These are phyloP conservation scores for Carnegiea gigantea DNA, from an alignment of 179 eudicot species.

Conservation along the genomic window DNA sequence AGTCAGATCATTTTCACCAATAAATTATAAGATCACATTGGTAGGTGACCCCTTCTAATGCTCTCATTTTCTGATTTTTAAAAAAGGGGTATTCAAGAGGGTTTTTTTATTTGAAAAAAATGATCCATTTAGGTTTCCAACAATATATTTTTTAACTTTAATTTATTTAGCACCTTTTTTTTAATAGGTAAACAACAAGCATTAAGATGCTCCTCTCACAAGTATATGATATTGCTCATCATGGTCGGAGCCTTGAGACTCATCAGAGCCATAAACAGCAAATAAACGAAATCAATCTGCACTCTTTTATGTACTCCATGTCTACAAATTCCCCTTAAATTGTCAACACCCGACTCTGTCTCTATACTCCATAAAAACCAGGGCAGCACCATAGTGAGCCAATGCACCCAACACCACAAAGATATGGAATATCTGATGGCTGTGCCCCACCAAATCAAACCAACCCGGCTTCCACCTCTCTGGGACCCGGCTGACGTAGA, in stretches of 20 bases:
- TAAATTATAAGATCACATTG: too few relatives aligned
- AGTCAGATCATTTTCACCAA: too few relatives aligned
- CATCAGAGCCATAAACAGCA: slow-evolving; percentile 15
- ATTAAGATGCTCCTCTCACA: too few relatives aligned
- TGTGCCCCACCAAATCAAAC: slow-evolving; percentile 89
- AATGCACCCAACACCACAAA: slow-evolving; percentile 85
- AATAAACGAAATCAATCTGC: slow-evolving; percentile 8
- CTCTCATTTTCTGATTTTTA: too few relatives aligned
- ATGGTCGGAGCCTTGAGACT: not conserved
- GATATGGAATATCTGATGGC: slow-evolving; percentile 91
- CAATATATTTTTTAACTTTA: too few relatives aligned
- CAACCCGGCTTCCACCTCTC: slow-evolving; percentile 88
- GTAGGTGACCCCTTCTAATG: too few relatives aligned
- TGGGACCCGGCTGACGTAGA: slow-evolving; percentile 72
- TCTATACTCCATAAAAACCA: slow-evolving; percentile 57
- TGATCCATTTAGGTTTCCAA: too few relatives aligned
- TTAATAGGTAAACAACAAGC: too few relatives aligned
- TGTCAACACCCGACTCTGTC: slow-evolving; percentile 49
- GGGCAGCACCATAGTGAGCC: slow-evolving; percentile 88
- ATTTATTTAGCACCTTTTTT: too few relatives aligned
- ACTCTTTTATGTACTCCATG: slow-evolving; percentile 2
- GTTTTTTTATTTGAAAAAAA: too few relatives aligned
- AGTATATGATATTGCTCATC: too few relatives aligned
- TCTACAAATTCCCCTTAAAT: slow-evolving; percentile 1
- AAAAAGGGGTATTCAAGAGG: too few relatives aligned